phyloP scores from a whole-genome alignment of 192 early-diverging fungal genomes.

The Entomortierella chlamydospora region DNA sequence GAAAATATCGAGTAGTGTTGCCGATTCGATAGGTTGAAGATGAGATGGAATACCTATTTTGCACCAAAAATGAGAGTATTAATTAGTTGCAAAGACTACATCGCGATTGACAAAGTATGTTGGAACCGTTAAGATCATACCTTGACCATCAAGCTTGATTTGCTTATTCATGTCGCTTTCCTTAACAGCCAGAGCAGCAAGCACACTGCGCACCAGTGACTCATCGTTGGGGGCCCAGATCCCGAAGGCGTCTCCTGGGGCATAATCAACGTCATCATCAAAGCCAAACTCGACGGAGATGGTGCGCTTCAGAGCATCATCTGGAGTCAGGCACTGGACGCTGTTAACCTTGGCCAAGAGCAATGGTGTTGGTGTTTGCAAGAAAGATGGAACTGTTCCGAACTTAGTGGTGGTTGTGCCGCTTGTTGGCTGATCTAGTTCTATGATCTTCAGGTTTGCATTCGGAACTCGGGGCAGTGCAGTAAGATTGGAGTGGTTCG shows the following conservation, averaged over 20 bases:
- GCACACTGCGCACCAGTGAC: constrained; percentile 71
- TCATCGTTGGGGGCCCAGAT: constrained; percentile 89
- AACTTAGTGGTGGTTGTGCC: not conserved
- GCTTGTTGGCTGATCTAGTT: not conserved
- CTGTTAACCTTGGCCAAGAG: constrained; percentile 65
- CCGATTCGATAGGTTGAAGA: constrained; percentile 55
- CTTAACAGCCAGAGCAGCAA: constrained; percentile 68
- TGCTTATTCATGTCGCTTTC: constrained; percentile 40
- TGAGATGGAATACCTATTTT: constrained; percentile 63
- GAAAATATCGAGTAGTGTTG: constrained; percentile 74
- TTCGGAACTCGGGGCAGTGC: constrained; percentile 67
- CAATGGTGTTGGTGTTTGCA: constrained; percentile 57
- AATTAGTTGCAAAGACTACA: not conserved
- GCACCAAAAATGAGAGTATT: too few relatives aligned
- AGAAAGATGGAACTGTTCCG: constrained; percentile 53
- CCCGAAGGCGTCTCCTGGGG: constrained; percentile 89
- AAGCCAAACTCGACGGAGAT: constrained; percentile 69
- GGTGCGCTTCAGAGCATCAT: constrained; percentile 79
- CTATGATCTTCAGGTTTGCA: constrained; percentile 56
- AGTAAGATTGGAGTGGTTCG: constrained; percentile 62
- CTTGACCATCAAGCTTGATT: constrained; percentile 56
- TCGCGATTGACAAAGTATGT: not conserved
- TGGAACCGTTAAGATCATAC: constrained; percentile 8
- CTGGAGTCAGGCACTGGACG: constrained; percentile 70
- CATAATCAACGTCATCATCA: constrained; percentile 61